Conservation (phyloP, 305 asterid species). For the Nicotiana rustica region DNA sequence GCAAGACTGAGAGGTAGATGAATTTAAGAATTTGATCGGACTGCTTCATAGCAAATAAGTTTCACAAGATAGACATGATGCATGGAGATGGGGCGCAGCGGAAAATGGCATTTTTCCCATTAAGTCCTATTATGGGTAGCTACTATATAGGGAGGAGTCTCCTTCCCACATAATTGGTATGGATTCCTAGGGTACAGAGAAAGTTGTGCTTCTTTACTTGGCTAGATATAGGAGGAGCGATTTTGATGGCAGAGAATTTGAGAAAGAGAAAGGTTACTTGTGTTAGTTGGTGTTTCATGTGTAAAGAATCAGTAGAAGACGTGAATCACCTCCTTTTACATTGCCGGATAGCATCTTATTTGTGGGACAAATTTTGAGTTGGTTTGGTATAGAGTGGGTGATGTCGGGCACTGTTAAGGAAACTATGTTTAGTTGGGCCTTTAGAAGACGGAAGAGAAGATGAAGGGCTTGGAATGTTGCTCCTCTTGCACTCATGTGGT, state of each 20-base stretch:
- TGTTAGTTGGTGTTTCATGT: neutral
- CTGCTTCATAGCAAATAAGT: neutral
- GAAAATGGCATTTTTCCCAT: neutral
- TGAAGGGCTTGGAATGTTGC: neutral
- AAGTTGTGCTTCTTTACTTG: neutral
- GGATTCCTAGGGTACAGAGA: neutral
- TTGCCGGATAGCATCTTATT: neutral
- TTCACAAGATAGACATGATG: neutral
- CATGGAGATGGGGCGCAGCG: neutral
- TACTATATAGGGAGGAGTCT: neutral
- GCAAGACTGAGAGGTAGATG: neutral
- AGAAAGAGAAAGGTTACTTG: neutral
- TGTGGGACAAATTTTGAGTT: neutral
- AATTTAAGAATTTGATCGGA: neutral
- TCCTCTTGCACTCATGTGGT: neutral
- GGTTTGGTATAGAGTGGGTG: neutral
- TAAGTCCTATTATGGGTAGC: neutral
- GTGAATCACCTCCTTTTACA: slow-evolving; percentile 11
- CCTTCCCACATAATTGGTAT: neutral
- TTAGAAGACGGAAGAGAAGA: neutral
- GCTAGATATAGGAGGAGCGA: neutral
- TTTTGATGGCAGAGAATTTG: neutral
- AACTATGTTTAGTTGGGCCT: neutral
- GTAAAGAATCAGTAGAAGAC: neutral
- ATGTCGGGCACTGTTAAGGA: neutral